Percentiles rank a stretch among this genome's conserved stretches.
phyloP scores from a whole-genome alignment of 192 early-diverging fungal species.

The Geranomyces variabilis region DNA sequence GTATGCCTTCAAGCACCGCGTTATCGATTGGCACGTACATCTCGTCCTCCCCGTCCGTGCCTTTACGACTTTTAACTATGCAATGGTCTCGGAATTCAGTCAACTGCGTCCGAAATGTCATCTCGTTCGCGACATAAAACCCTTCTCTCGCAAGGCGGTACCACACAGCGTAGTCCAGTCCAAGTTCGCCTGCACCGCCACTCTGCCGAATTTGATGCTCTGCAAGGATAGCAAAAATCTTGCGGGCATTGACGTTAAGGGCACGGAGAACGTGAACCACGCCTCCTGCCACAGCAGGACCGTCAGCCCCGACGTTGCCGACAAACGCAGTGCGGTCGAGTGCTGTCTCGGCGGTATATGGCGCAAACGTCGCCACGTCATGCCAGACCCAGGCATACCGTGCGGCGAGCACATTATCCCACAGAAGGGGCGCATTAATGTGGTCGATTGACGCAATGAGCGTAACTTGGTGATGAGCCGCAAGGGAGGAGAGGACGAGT shows the following conservation, averaged over 20 bases:
- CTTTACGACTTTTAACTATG: conserved; percentile 69
- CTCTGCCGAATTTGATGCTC: conserved; percentile 70
- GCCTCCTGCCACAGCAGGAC: conserved; percentile 38
- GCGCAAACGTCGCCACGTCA: conserved; percentile 84
- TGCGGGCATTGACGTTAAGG: conserved; percentile 81
- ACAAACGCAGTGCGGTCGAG: conserved; percentile 74
- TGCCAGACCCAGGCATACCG: conserved; percentile 89
- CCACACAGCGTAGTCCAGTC: conserved; percentile 72
- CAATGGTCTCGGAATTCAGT: conserved; percentile 93
- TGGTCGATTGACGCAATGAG: conserved; percentile 89
- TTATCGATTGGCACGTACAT: conserved; percentile 75
- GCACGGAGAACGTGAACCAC: conserved; percentile 80
- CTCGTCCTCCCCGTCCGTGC: conserved; percentile 68
- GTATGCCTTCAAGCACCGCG: conserved; percentile 63
- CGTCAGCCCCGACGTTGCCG: conserved; percentile 41
- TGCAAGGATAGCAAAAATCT: conserved; percentile 83
- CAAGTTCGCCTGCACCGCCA: conserved; percentile 32
- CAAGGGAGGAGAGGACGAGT: conserved; percentile 67
- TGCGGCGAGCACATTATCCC: conserved; percentile 73
- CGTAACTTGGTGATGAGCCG: conserved; percentile 67
- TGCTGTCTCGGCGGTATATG: conserved; percentile 81
- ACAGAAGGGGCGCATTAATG: conserved; percentile 85
- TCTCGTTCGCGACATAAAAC: conserved; percentile 81
- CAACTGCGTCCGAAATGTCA: conserved; percentile 87
- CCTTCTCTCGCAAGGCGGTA: conserved; percentile 76